A percentile compares a stretch with the other conserved stretches of the same genome.
Conservation (phyloP, 2,329 filamentous ascomycete genomes). For the Fusarium phyllophilum region DNA sequence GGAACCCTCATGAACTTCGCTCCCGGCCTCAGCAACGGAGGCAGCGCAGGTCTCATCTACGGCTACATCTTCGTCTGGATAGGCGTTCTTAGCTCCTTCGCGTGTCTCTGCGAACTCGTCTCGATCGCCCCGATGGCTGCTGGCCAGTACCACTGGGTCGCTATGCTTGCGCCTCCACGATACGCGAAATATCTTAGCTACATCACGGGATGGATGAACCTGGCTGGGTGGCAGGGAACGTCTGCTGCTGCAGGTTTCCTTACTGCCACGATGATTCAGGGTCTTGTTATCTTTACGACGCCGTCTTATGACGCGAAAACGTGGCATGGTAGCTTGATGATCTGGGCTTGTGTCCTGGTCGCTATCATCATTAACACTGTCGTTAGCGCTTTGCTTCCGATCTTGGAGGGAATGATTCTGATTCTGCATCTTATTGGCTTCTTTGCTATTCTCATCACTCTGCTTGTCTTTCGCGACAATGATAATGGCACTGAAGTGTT, state of each 20-base stretch:
- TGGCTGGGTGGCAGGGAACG: conserved; percentile 43
- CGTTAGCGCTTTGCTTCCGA: conserved; percentile 44
- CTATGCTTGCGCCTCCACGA: conserved; percentile 36
- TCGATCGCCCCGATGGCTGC: conserved; percentile 39
- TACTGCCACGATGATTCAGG: conserved; percentile 44
- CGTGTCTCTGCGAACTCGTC: conserved; percentile 38
- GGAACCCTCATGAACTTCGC: conserved; percentile 43
- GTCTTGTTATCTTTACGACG: conserved; percentile 32
- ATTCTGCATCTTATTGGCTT: conserved; percentile 58
- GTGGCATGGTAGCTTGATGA: conserved; percentile 45
- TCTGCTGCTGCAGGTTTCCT: conserved; percentile 39
- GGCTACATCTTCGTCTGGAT: conserved; percentile 63
- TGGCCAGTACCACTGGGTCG: conserved; percentile 41
- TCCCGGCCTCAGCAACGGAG: conserved; percentile 39
- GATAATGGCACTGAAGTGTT: conserved; percentile 46
- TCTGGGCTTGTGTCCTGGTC: conserved; percentile 54
- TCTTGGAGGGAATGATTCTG: conserved; percentile 55
- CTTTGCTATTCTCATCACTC: conserved; percentile 53
- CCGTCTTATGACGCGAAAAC: conserved; percentile 33
- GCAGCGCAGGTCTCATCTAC: conserved; percentile 56
- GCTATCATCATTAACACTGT: conserved; percentile 54
- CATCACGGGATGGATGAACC: conserved; percentile 41
- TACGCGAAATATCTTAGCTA: conserved; percentile 47
- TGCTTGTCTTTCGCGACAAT: conserved; percentile 45
- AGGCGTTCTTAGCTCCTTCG: conserved; percentile 50